Evolutionary conservation across 2,329 filamentous ascomycete genomes (phyloP), one percentile per base, ranked within the genome.

Genomic region (Anthostomella pinea): DNA sequence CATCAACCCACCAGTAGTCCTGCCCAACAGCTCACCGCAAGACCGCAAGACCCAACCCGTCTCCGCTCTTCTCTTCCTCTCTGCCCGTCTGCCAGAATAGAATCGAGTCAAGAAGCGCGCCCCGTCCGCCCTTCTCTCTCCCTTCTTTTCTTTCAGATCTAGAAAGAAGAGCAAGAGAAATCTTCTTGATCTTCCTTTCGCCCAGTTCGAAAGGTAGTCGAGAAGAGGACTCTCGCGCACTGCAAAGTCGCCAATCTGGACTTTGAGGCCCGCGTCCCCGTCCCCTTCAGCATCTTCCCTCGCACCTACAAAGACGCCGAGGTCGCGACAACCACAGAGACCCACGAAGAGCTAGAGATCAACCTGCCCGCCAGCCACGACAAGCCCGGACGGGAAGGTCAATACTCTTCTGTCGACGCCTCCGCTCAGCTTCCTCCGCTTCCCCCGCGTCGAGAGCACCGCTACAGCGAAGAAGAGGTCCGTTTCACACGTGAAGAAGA

Each of bases 211-310:
- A 67, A 65, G 65, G 64, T 65, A 55, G 64, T 67, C 57, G 58
- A 63, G 65, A 62, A 67, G 64, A 66, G 56, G 56, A 65, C 63
- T 66, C 62, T 63, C 57, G 59, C 63, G 60, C 64, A 57, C 48
- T 57, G 32, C 72, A 81, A 85, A 83, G 82, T 85, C 85, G 87
- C 75, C 87, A 96, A 88, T 78, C 90, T 96, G 90, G 90, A 96
- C 87, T 96, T 95, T 93, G 90, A 95, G 86, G 89, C 90, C 75
- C 87, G 89, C 73, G 87, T 96, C 73, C 88, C 91, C 79, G 93
- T 97, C 74, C 91, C 91, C 75, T 95, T 96, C 83, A 96, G 89
- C 87, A 86, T 96, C 85, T 96, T 97, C 83, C 91, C 91, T 77
- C 95, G 89, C 72, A 87, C 89, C 73, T 97, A 96, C 81, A 81